Evolutionary conservation across 2,329 filamentous ascomycete species (phyloP), one percentile per base, ranked within the genome.

Genomic region (Calonectria pseudoreteaudii): DNA sequence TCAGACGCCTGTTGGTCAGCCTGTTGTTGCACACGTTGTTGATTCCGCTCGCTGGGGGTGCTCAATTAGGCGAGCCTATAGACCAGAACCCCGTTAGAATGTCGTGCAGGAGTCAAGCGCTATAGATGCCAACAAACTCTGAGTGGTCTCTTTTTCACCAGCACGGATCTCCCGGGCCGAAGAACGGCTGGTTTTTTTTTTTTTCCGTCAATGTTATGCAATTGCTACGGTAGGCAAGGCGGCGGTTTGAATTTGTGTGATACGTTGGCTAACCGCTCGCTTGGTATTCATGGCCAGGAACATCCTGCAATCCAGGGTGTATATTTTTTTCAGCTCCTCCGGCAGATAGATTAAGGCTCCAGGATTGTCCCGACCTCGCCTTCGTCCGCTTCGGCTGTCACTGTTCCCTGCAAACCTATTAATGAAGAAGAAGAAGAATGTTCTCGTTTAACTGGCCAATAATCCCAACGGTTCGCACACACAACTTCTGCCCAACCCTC

Each of bases 11-110:
- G 52, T 52, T 69, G 31, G 31, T 58, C 67, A 64, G 56, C 34
- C 30, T 70, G 18, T 41, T 70, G 49, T 68, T 34, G 52, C 66
- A 53, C 72, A 62, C 28, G 31, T 66, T 64, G 31, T 38, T 49
- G 23, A 58, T 53, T 50, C 34, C 56, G 20, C 41, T 66, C n/a
- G 41, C 34, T 50, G 52, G 50, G 28, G 13, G 34, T 65, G 38
- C 36, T 65, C 10, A 30, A 26, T 34, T 44, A 52, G 41, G 41
- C 66, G 50, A 60, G 38, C 14, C 11, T 16, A 44, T 41, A 68
- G 34, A 30, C 66, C 23, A 41, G 36, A 49, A 58, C 31, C 66
- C 71, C 78, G 72, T 74, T 74, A 75, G 44, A 73, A 78, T 75
- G 68, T 73, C 72, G 68, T 76, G 70, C 67, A 77, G 68, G 36